Conservation (phyloP, 768 basidiomycete genomes). For the Lactarius trivialis region DNA sequence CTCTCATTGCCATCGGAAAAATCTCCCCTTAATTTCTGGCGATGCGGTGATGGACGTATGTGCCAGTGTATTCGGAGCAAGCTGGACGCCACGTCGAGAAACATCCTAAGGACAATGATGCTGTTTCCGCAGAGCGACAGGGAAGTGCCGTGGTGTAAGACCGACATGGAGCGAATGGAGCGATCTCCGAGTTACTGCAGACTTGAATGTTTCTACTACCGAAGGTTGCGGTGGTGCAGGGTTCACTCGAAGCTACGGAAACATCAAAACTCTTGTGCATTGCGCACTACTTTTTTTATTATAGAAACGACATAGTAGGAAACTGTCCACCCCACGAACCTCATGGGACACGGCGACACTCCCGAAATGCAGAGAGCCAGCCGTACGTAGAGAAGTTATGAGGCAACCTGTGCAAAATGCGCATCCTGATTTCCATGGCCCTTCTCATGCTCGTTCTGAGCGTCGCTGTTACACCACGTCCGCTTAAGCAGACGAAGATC, state of each 20-base stretch:
- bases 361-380: not conserved
- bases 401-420: not conserved
- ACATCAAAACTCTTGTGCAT: not conserved
- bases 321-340: not conserved
- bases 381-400: not conserved
- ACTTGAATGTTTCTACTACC: too few species aligned
- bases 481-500: constrained; percentile 28
- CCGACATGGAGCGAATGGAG: too few species aligned
- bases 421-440: not conserved
- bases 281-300: not conserved
- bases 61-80: too few species aligned
- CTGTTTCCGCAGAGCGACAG: too few species aligned
- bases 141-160: too few species aligned
- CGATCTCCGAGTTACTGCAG: too few species aligned
- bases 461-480: constrained; percentile 13
- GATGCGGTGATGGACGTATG: too few species aligned
- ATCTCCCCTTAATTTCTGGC: too few species aligned
- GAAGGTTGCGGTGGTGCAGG: too few species aligned
- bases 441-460: constrained; percentile 11
- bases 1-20: too few species aligned
- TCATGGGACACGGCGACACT: not conserved
- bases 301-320: not conserved
- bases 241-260: not conserved
- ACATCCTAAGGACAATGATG: too few species aligned
- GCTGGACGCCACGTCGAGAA: too few species aligned